Percentiles rank a stretch among this genome's conserved stretches.
phyloP scores from a whole-genome alignment of 1,284 basidiomycete genomes.

The Farysia itapuensis region DNA sequence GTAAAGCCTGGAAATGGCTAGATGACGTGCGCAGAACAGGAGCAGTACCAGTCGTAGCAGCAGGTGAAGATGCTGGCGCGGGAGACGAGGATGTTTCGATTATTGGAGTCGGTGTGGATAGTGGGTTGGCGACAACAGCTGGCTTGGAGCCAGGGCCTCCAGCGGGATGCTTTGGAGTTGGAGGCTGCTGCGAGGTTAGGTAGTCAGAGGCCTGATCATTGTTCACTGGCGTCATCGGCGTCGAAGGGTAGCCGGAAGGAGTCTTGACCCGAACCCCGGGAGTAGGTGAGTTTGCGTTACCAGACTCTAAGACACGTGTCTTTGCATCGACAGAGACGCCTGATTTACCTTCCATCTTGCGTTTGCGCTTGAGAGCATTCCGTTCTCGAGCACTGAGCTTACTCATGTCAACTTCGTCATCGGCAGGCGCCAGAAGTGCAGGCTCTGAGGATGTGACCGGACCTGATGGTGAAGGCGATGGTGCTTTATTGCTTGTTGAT shows the following conservation, averaged over 20 bases:
- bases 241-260: conserved; percentile 14
- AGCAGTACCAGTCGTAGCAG: conserved; percentile 10
- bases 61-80: conserved; percentile 16
- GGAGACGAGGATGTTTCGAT: conserved; percentile 18
- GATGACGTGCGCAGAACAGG: conserved; percentile 30
- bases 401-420: conserved; percentile 50
- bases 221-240: conserved; percentile 19
- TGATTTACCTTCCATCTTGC: conserved; percentile 74
- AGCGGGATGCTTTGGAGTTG: conserved; percentile 25
- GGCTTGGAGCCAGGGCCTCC: conserved; percentile 28
- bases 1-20: conserved; percentile 56
- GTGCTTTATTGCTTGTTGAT: background rate
- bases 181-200: conserved; percentile 14
- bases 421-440: conserved; percentile 6
- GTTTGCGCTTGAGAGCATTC: conserved; percentile 85
- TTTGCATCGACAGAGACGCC: conserved; percentile 21
- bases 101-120: conserved; percentile 28
- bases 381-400: conserved; percentile 72
- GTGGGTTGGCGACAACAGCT: conserved; percentile 21
- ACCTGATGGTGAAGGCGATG: conserved; percentile 15
- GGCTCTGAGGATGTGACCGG: conserved; percentile 8
- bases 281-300: conserved; percentile 50
- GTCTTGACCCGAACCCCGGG: conserved; percentile 29
- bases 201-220: conserved; percentile 15
- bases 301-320: conserved; percentile 61